These are phyloP conservation scores for Spizellomyces sp. DNA, from an alignment of 192 early-diverging fungal species.

Conservation along the genomic window DNA sequence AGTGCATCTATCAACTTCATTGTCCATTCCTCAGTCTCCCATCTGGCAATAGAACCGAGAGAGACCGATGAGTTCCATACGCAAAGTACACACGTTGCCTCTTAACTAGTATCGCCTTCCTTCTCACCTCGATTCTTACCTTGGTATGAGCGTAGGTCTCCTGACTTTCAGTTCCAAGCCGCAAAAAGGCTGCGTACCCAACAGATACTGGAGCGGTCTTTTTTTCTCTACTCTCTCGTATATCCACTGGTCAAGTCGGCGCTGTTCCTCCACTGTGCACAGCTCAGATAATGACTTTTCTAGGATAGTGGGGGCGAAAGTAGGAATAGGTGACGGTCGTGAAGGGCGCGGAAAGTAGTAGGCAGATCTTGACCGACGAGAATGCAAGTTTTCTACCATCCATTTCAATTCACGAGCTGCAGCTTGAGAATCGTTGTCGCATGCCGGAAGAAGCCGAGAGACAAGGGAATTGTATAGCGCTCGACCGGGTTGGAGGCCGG, in stretches of 20 bases:
- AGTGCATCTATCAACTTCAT: constrained; percentile 56
- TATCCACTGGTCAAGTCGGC: constrained; percentile 29
- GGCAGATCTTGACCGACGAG: constrained; percentile 4
- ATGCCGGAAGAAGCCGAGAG: constrained; percentile 1
- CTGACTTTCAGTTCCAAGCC: constrained; percentile 70
- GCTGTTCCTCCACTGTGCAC: constrained; percentile 6
- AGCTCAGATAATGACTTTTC: background rate
- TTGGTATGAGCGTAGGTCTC: constrained; percentile 82
- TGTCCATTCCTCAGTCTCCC: constrained; percentile 97
- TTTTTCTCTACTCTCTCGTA: constrained; percentile 28
- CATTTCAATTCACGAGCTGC: constrained; percentile 28
- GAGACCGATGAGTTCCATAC: background rate
- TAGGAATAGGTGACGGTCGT: background rate
- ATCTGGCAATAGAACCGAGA: constrained; percentile 36
- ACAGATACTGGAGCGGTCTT: constrained; percentile 92
- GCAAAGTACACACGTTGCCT: background rate
- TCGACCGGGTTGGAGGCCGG: too few relatives aligned
- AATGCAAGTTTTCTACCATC: constrained; percentile 23
- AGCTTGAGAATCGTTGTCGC: constrained; percentile 9
- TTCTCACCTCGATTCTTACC: constrained; percentile 65
- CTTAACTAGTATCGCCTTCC: background rate
- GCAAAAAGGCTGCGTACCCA: constrained; percentile 86
- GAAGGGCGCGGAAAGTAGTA: constrained; percentile 19
- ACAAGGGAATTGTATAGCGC: background rate
- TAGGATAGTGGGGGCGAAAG: background rate